A percentile compares a stretch with the other conserved stretches of the same genome.
phyloP scores from a whole-genome alignment of 495 filamentous ascomycete genomes.

The Trichoderma reesei region DNA sequence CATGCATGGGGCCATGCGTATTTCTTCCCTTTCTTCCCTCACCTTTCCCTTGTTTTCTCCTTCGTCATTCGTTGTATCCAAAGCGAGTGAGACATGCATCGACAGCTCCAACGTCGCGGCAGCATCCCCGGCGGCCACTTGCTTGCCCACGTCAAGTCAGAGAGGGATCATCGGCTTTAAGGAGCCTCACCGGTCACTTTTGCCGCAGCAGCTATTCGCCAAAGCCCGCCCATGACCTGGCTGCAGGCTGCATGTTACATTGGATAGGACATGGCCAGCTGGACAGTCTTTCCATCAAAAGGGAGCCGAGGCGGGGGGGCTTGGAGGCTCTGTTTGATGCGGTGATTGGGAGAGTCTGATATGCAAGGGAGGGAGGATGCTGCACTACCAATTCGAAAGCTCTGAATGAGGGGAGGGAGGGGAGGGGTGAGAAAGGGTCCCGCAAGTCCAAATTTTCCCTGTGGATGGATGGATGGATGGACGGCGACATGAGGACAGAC shows the following conservation, averaged over 20 bases:
- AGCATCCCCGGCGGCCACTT: not conserved
- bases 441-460: no score
- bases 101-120: not conserved
- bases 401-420: no score
- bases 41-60: not conserved
- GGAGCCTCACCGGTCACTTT: not conserved
- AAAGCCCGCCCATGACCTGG: not conserved
- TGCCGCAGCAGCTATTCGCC: not conserved
- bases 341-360: not conserved
- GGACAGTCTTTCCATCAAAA: not conserved
- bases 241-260: not conserved
- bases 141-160: not conserved
- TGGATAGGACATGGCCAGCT: not conserved
- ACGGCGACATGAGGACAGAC: not conserved
- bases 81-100: not conserved
- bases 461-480: no score
- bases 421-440: not conserved
- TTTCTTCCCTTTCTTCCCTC: not conserved
- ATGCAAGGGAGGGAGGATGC: not conserved
- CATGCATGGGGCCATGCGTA: not conserved
- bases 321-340: not conserved
- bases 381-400: no score
- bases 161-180: not conserved
- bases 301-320: not conserved
- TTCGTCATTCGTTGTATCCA: not conserved